Base-by-base conservation (phyloP, 1,284 basidiomycete species). In the Tilletia setariae region DNA sequence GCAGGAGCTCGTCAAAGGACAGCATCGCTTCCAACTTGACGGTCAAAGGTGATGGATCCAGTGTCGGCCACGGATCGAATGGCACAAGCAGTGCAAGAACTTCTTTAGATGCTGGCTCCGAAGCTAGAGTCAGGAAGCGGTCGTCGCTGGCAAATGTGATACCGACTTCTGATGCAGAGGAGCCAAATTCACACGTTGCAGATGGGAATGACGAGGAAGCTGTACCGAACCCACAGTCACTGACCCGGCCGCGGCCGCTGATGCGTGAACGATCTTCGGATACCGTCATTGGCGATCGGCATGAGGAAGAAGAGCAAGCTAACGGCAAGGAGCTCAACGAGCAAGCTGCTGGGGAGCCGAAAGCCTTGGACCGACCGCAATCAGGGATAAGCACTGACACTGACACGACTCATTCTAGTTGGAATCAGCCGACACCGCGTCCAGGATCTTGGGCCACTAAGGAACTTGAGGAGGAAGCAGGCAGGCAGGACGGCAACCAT, bases 401-500 rank as follows among this genome's bases (percentile, higher is more conserved):
- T 4, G 28, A 30, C 28, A 35, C 28, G 32, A 61, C 56, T 25
- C 28, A 61, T 11, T 30, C 28, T 2, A 61, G 56, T 21, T 61
- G 56, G 56, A 30, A 61, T 61, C 56, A 61, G 56, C 56, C 56
- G 19, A 61, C 56, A 30, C 56, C 56, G 13, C 56, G 56, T 35
- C 56, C 56, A 2, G 56, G 56, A 1, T 61, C 56, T 3, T 61
- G 56, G 56, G 56, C 56, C n/a, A 25, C 23, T 32, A n/a, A 25
- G 7, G 65, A 6, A 42, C 43, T 13, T 30, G 67, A 23, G 11
- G 11, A 11, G 35, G 35, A 40, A 40, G 35, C 35, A 40, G 35
- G 11, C 11, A 40, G 11, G 35, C 13, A 28, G 25, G 21, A 56
- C 19, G 35, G 9, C 16, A n/a, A 68, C 16, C 21, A 16, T 7